phyloP scores from a whole-genome alignment of 2,329 filamentous ascomycete genomes.

The Fusarium denticulatum region DNA sequence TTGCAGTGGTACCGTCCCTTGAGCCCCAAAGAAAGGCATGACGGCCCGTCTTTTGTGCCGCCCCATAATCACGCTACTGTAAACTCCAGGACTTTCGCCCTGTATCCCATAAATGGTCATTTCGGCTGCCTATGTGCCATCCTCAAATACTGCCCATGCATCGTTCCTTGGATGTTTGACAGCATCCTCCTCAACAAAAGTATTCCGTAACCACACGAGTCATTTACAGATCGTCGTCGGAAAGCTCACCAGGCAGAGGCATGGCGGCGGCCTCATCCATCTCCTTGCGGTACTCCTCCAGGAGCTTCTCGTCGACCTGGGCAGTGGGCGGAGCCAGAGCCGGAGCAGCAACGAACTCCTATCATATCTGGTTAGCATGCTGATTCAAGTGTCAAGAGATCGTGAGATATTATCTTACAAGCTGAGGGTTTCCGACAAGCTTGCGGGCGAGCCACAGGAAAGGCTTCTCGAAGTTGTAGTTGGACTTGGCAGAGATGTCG shows the following conservation, averaged over 20 bases:
- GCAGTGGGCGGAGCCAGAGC: conserved; percentile 95
- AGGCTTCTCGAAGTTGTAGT: conserved; percentile 99
- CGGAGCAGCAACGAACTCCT: conserved; percentile 97
- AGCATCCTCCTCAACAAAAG: conserved; percentile 46
- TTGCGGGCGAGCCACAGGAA: conserved; percentile 99
- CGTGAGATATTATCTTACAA: conserved; percentile 26
- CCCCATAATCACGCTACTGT: conserved; percentile 51
- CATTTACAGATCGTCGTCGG: conserved; percentile 73
- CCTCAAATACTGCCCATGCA: conserved; percentile 41
- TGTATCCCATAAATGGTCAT: conserved; percentile 53
- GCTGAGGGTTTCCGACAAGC: conserved; percentile 87
- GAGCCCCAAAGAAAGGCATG: conserved; percentile 45
- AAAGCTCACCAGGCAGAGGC: conserved; percentile 95
- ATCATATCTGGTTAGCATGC: conserved; percentile 42
- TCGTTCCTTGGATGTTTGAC: conserved; percentile 35
- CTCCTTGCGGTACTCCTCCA: conserved; percentile 86
- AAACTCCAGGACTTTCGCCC: conserved; percentile 47
- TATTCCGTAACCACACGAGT: conserved; percentile 42
- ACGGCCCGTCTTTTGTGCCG: conserved; percentile 45
- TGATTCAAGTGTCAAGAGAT: not conserved
- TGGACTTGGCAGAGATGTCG: conserved; percentile 99
- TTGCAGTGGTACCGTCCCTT: conserved; percentile 48
- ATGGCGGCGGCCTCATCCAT: conserved; percentile 82
- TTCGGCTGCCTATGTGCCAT: conserved; percentile 47
- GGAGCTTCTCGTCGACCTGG: conserved; percentile 83